These are phyloP conservation scores for Aspergillus carlsbadensis DNA, from an alignment of 495 filamentous ascomycete species.

Conservation along the genomic window DNA sequence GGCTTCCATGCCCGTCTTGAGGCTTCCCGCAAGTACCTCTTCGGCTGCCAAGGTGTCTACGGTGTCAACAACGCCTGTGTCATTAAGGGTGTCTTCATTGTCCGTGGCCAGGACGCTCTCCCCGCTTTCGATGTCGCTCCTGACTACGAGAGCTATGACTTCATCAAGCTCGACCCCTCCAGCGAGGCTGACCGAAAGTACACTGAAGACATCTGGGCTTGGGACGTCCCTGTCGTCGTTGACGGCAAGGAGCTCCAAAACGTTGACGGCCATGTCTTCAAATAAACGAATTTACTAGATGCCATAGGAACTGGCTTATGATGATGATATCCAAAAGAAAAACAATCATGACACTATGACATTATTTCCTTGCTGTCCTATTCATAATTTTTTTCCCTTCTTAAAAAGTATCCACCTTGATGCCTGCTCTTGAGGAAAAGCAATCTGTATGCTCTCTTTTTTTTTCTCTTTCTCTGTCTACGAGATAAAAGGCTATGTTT, in stretches of 20 bases:
- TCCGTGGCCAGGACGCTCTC: constrained; percentile 83
- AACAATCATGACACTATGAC: constrained; percentile 14
- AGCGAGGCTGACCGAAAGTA: constrained; percentile 80
- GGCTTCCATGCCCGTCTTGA: constrained; percentile 98
- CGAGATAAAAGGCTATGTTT: constrained; percentile 7
- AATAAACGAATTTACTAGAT: constrained; percentile 60
- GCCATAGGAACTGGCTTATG: constrained; percentile 17
- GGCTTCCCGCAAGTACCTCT: constrained; percentile 97
- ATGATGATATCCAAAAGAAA: constrained; percentile 25
- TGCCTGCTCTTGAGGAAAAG: neutral
- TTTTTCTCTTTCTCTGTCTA: neutral
- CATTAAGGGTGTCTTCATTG: constrained; percentile 86
- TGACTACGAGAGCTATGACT: constrained; percentile 95
- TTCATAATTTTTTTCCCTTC: neutral
- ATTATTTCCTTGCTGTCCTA: constrained; percentile 7
- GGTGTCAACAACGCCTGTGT: constrained; percentile 83
- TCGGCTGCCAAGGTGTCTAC: constrained; percentile 88
- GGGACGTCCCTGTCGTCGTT: constrained; percentile 76
- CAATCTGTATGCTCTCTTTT: neutral
- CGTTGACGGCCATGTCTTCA: constrained; percentile 97
- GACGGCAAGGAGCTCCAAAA: constrained; percentile 76
- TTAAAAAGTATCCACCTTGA: constrained; percentile 6
- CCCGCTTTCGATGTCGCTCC: constrained; percentile 95
- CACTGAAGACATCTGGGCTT: constrained; percentile 84
- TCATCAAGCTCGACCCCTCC: constrained; percentile 87